Percentiles rank a stretch among this genome's conserved stretches.
phyloP scores from a whole-genome alignment of 441 rosid species.

The Pelargonium myrrhifolium region DNA sequence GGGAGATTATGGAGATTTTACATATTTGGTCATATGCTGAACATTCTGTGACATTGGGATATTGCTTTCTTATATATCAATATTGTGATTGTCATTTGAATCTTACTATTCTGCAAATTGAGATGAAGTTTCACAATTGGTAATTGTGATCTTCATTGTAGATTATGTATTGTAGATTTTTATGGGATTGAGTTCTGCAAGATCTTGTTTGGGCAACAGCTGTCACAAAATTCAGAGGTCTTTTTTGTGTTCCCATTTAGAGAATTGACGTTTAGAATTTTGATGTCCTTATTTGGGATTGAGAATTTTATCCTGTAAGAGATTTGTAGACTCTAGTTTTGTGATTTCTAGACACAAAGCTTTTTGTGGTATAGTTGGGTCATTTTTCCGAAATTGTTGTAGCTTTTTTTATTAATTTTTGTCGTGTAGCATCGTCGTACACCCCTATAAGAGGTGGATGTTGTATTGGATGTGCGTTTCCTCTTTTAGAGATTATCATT shows the following conservation, averaged over 20 bases:
- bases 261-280: conserved; percentile 16
- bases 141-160: neutral
- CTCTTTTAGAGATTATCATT: neutral
- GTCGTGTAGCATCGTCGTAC: neutral
- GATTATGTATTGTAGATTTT: neutral
- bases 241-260: conserved; percentile 11
- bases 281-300: neutral
- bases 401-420: neutral
- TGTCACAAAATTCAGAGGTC: neutral
- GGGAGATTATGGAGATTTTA: neutral
- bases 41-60: neutral
- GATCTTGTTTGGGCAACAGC: neutral
- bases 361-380: neutral
- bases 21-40: neutral
- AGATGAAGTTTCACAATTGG: neutral
- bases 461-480: neutral
- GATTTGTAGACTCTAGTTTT: neutral
- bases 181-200: neutral
- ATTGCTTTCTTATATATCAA: neutral
- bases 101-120: neutral
- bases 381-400: neutral
- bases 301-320: neutral
- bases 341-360: neutral
- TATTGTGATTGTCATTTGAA: neutral
- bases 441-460: neutral